Evolutionary conservation across 345 rosid genomes (phyloP).

Genomic region (Murraya koenigii): DNA sequence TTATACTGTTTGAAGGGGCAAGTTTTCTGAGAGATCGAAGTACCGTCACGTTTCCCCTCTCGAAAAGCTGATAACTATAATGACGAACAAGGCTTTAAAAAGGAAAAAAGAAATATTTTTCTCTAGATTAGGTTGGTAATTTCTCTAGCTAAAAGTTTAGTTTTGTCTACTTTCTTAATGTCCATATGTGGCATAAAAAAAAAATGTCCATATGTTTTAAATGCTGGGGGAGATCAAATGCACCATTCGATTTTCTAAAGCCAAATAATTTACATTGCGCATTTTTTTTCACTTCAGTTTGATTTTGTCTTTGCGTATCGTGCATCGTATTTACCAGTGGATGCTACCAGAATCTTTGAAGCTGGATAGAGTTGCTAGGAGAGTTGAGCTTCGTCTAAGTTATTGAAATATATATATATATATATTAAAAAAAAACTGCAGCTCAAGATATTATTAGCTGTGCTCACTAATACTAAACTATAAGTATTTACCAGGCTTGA

Average conservation of each 20-base stretch:
- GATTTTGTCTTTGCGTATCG: too few species aligned
- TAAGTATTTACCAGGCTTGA: too few species aligned
- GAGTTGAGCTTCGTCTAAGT: too few species aligned
- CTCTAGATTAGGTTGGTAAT: conserved; percentile 1
- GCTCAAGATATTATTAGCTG: too few species aligned
- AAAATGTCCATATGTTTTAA: background rate
- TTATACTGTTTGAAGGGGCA: conserved; percentile 48
- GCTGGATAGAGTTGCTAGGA: too few species aligned
- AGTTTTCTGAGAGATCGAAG: background rate
- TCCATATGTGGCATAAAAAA: too few species aligned
- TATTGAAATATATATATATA: too few species aligned
- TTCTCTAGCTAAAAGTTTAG: background rate
- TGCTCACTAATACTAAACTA: too few species aligned
- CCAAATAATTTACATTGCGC: background rate
- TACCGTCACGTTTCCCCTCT: background rate
- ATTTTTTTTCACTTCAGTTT: too few species aligned
- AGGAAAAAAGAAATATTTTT: background rate
- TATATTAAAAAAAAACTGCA: too few species aligned
- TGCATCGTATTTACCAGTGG: too few species aligned
- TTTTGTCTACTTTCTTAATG: background rate
- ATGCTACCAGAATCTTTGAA: background rate
- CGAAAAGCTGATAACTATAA: conserved; percentile 5
- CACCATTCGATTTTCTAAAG: background rate
- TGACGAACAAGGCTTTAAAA: conserved; percentile 13
- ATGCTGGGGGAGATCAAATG: background rate